Base-by-base conservation (phyloP, 2,329 filamentous ascomycete species). In the Colletotrichum gloeosporioides region DNA sequence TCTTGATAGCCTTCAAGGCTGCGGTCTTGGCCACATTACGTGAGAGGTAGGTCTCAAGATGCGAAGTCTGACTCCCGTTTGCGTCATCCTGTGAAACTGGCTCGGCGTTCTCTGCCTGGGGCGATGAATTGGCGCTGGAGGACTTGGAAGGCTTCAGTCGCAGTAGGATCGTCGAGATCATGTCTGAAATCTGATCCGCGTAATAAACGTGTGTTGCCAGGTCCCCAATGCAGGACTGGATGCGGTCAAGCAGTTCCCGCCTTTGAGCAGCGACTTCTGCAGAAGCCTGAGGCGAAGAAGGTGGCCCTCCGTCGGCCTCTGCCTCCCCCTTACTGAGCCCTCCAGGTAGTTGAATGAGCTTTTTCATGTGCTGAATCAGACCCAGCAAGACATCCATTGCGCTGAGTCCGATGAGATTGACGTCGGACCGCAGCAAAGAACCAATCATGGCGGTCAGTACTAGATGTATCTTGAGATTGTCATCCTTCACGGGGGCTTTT, bases 201-300 rank as follows among this genome's bases (percentile, higher is more conserved):
- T 99, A 99, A 87, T 99, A 99, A 36, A 98, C 93, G 82, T 99
- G 97, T 1, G 95, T 98, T 4, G 96, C 96, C 32, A 99, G 88
- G 82, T 96, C 92, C n/a, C 95, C 95, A 77, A 98, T 96, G 85
- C 95, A 98, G 79, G 91, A 90, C n/a, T 77, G 76, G 18, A 99
- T 89, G 36, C 93, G 91, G 39, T 88, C 84, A 32, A 98, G 86
- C 18, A 98, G 88, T 79, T 93, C 90, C 77, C 89, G 89, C 66
- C 93, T 90, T 73, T 93, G 90, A 8, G 89, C 83, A 32, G 86
- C 83, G 15, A 86, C 83, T 32, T 85, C 78, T 68, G 88, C 87
- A 72, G 85, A 82, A 25, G 84, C 83, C 22, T 81, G 78, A 53
- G 79, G 64, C 18, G 77, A 75, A 13, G 83, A 77, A 71, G 79